A percentile compares a stretch with the other conserved stretches of the same genome.
phyloP scores from a whole-genome alignment of 2,329 filamentous ascomycete species.

The Dendrostoma leiphaemia region DNA sequence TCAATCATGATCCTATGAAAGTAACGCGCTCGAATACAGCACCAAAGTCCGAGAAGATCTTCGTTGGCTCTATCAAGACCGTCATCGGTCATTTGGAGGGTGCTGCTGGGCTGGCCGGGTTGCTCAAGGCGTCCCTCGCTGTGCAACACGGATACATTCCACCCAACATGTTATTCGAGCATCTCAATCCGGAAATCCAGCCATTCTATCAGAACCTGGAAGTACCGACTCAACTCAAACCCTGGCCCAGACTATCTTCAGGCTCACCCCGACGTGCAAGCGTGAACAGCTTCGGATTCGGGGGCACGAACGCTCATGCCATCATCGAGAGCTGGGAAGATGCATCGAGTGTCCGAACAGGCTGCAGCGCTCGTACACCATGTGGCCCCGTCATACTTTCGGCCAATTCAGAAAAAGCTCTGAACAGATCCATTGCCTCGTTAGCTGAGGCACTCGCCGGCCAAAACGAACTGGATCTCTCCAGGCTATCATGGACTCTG shows the following conservation, averaged over 20 bases:
- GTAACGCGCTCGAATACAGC: neutral
- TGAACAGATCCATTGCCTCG: too few species aligned
- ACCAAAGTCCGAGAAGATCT: conserved; percentile 27
- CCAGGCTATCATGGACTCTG: too few species aligned
- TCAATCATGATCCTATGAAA: neutral
- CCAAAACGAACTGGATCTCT: too few species aligned
- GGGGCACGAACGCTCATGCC: neutral
- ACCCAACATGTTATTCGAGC: conserved; percentile 34
- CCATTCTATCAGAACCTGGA: conserved; percentile 27
- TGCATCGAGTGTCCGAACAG: too few species aligned
- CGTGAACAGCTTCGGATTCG: conserved; percentile 6
- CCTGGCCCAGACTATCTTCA: conserved; percentile 19
- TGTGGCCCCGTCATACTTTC: neutral
- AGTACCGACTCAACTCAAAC: conserved; percentile 18
- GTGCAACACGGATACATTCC: conserved; percentile 34
- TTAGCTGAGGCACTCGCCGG: too few species aligned
- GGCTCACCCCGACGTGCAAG: conserved; percentile 9
- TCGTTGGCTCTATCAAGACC: conserved; percentile 32
- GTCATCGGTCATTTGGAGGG: conserved; percentile 41
- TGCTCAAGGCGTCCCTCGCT: conserved; percentile 35
- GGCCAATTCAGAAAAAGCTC: too few species aligned
- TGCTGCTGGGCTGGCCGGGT: conserved; percentile 37
- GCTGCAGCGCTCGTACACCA: too few species aligned
- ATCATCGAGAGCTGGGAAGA: neutral
- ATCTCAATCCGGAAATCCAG: conserved; percentile 31